Conservation (phyloP, 106 monocot genomes). For the Dendrobium officinale region DNA sequence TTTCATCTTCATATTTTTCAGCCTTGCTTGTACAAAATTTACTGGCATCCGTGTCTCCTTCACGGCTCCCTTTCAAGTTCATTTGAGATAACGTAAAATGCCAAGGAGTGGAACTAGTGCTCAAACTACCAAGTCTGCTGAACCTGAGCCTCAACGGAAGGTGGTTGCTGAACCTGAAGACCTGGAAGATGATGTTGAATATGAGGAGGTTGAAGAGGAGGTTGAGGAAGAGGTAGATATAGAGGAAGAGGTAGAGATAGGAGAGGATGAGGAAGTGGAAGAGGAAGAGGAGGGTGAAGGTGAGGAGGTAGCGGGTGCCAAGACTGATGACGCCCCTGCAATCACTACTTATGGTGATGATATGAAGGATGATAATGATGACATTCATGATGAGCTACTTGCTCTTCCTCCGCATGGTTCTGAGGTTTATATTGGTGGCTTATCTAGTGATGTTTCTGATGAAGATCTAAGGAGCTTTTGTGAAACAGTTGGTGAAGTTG, state of each 20-base stretch:
- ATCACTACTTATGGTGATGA: not conserved
- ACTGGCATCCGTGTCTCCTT: constrained; percentile 44
- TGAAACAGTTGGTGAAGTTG: constrained; percentile 45
- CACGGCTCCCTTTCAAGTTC: constrained; percentile 43
- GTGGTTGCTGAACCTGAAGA: constrained; percentile 28
- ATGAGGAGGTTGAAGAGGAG: constrained; percentile 24
- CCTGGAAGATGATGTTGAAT: constrained; percentile 23
- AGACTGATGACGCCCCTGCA: constrained; percentile 4
- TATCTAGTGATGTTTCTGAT: constrained; percentile 32
- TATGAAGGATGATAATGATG: constrained; percentile 12
- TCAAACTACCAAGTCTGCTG: constrained; percentile 18
- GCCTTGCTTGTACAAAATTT: constrained; percentile 34
- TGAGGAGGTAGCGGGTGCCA: constrained; percentile 3
- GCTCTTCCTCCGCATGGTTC: constrained; percentile 64
- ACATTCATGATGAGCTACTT: constrained; percentile 38
- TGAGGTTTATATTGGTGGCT: constrained; percentile 51
- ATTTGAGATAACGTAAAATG: constrained; percentile 40
- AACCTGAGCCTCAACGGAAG: constrained; percentile 24
- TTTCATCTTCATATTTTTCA: constrained; percentile 34
- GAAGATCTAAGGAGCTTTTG: constrained; percentile 40
- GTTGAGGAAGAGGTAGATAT: constrained; percentile 19
- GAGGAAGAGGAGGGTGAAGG: constrained; percentile 23
- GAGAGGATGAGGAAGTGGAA: constrained; percentile 20
- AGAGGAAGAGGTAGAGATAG: constrained; percentile 17
- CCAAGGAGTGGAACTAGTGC: constrained; percentile 24